phyloP scores from a whole-genome alignment of 345 rosid species.

The Raphanus sativus region DNA sequence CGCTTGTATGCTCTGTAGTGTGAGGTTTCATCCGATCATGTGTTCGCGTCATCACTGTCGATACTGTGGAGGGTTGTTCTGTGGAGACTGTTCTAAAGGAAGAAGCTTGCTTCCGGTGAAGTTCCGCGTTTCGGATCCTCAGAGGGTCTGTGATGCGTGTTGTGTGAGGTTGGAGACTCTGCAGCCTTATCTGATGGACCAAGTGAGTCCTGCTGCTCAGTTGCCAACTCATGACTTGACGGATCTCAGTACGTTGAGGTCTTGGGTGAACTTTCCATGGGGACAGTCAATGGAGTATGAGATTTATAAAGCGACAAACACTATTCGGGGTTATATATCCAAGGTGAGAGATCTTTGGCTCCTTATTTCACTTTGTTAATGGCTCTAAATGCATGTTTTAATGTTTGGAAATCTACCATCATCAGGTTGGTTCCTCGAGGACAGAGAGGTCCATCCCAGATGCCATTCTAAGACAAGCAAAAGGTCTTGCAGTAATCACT shows the following conservation, averaged over 20 bases:
- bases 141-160: constrained; percentile 92
- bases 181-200: constrained; percentile 88
- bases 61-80: constrained; percentile 92
- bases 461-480: constrained; percentile 69
- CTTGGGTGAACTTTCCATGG: constrained; percentile 99
- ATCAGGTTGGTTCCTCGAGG: constrained; percentile 70
- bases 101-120: constrained; percentile 81
- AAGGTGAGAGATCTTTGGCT: constrained; percentile 49
- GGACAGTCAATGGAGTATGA: constrained; percentile 90
- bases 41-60: constrained; percentile 96
- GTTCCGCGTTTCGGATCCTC: constrained; percentile 69
- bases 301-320: constrained; percentile 88
- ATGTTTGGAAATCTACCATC: constrained; percentile 5
- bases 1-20: constrained; percentile 83
- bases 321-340: constrained; percentile 59
- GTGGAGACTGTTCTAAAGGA: constrained; percentile 83
- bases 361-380: background rate
- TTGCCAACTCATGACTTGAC: constrained; percentile 81
- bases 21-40: constrained; percentile 90
- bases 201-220: constrained; percentile 91
- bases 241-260: constrained; percentile 94
- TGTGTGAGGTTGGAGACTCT: constrained; percentile 79
- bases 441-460: constrained; percentile 90
- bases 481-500: constrained; percentile 91
- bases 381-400: background rate